Conservation (phyloP, 2,329 filamentous ascomycete genomes). For the Cladophialophora carrionii region DNA sequence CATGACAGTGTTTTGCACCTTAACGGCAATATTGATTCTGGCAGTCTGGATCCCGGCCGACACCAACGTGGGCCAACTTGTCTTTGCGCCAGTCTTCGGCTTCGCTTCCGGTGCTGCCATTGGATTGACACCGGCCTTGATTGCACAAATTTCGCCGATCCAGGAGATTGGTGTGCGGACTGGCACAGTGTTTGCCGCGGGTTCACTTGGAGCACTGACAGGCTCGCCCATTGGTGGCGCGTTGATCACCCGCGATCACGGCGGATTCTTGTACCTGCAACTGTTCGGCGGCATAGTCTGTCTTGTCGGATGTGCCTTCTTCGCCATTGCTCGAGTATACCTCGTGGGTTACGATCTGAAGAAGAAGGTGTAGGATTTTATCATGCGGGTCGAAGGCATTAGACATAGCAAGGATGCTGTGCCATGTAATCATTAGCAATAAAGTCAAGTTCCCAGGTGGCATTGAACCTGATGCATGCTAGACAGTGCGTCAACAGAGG, state of each 20-base stretch:
- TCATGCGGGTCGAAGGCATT: not conserved
- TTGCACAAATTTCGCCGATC: slow-evolving; percentile 69
- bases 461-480: not conserved
- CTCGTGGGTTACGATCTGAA: slow-evolving; percentile 41
- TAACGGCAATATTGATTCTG: slow-evolving; percentile 54
- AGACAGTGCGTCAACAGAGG: not conserved
- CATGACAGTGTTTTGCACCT: slow-evolving; percentile 55
- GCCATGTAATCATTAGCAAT: not conserved
- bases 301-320: slow-evolving; percentile 48
- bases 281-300: slow-evolving; percentile 65
- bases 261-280: slow-evolving; percentile 63
- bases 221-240: slow-evolving; percentile 70
- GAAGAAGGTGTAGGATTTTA: slow-evolving; percentile 39
- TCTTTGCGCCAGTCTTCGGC: slow-evolving; percentile 70
- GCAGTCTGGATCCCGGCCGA: slow-evolving; percentile 60
- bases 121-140: slow-evolving; percentile 62
- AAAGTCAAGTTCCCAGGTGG: not conserved
- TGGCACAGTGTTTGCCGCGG: slow-evolving; percentile 65
- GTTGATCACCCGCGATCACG: slow-evolving; percentile 53
- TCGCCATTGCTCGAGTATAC: slow-evolving; percentile 45
- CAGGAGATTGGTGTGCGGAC: slow-evolving; percentile 69
- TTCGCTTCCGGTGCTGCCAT: slow-evolving; percentile 70
- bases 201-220: slow-evolving; percentile 67
- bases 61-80: slow-evolving; percentile 61
- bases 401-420: slow-evolving; percentile 1